Conservation (phyloP, 2,329 filamentous ascomycete genomes). For the Nemania bipapillata region DNA sequence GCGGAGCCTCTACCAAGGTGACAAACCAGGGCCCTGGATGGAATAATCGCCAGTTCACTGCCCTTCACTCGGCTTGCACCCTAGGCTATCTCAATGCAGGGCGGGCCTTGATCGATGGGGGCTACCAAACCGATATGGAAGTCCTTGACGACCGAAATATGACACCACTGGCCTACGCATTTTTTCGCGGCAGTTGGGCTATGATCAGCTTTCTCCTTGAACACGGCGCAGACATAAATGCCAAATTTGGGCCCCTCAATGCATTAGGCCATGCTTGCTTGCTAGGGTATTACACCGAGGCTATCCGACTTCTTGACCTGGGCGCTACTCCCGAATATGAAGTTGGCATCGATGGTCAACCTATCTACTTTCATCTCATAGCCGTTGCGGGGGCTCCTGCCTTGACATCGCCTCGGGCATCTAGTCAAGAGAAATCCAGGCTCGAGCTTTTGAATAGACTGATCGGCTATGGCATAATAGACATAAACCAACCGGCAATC, state of each 20-base stretch:
- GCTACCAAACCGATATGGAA: slow-evolving; percentile 38
- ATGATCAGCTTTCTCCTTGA: slow-evolving; percentile 38
- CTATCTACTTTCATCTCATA: slow-evolving; percentile 10
- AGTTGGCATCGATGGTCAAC: neutral
- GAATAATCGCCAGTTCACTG: slow-evolving; percentile 29
- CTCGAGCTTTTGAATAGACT: slow-evolving; percentile 26
- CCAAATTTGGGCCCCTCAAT: slow-evolving; percentile 24
- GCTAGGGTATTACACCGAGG: slow-evolving; percentile 37
- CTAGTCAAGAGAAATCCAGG: slow-evolving; percentile 10
- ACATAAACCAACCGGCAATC: slow-evolving; percentile 10
- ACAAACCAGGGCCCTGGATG: slow-evolving; percentile 18
- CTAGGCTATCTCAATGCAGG: slow-evolving; percentile 16
- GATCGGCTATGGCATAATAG: slow-evolving; percentile 25
- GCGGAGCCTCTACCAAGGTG: slow-evolving; percentile 40
- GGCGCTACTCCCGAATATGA: slow-evolving; percentile 28
- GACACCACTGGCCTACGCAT: slow-evolving; percentile 41
- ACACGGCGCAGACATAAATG: slow-evolving; percentile 38
- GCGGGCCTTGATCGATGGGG: slow-evolving; percentile 34
- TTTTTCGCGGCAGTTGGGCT: slow-evolving; percentile 36
- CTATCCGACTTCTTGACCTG: slow-evolving; percentile 41
- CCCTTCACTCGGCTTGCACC: slow-evolving; percentile 42
- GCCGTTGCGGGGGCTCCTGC: slow-evolving; percentile 27
- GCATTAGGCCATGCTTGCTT: slow-evolving; percentile 40
- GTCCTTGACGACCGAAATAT: slow-evolving; percentile 28
- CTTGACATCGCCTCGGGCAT: slow-evolving; percentile 20